Evolutionary conservation across 257 asterid species (phyloP), one percentile per base, ranked within the genome.

Genomic region (Salvia miltiorrhiza): DNA sequence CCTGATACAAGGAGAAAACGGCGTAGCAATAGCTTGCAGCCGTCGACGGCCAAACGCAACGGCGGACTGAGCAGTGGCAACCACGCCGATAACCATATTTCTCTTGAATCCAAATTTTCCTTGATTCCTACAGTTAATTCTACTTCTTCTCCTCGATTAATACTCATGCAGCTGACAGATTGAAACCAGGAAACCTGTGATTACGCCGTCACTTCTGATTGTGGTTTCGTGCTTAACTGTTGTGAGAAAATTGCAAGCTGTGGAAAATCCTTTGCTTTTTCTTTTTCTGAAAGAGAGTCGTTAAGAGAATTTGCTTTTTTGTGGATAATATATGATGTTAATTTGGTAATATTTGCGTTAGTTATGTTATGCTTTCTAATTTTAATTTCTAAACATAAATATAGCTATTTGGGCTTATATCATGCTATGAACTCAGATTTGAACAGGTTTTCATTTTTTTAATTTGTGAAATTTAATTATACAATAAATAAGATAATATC

Each of bases 101-200:
- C 76, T 37, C 67, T 56, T 78, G 65, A 55, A 26, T 66, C 65
- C 76, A 76, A 49, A 11, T 45, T 54, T 30, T 30, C 67, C 50
- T 17, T 32, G 19, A 62, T 45, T 41, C 60, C 73, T 17, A 57
- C 14, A 9, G 52, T 55, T 68, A 53, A 62, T 43, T 50, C 65
- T 58, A 37, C 76, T 70, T 50, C 78, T 56, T 28, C 71, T 63
- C 39, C 81, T 55, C 63, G 78, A 65, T 60, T 63, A 61, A 80
- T 76, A 81, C 79, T 84, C 86, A 82, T 83, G 81, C 91, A 87
- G 88, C 78, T 68, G 64, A 69, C 53, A 45, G 76, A 76, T 74
- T 73, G 26, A 56, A 67, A n/a, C 28, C 68, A 13, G 16, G 33
- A 20, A 69, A 64, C 26, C 1, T 40, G 19, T 10, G 14, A 56